phyloP scores from a whole-genome alignment of 805 yeast genomes.

The Kodamaea laetipori region DNA sequence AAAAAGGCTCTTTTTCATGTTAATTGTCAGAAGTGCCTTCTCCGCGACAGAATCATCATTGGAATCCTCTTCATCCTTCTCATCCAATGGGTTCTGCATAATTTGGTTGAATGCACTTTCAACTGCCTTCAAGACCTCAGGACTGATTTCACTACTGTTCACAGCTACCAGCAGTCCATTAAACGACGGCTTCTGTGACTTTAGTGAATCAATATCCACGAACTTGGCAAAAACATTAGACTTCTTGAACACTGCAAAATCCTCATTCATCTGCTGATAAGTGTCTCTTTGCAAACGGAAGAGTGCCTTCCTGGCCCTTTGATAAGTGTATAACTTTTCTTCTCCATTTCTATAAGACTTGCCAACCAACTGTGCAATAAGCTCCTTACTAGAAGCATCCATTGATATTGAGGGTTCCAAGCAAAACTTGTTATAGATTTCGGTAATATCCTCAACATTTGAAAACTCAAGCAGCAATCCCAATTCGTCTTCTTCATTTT shows the following conservation, averaged over 20 bases:
- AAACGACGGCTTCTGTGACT: constrained; percentile 1
- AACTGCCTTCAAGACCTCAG: constrained; percentile 57
- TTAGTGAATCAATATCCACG: constrained; percentile 10
- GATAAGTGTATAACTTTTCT: constrained; percentile 34
- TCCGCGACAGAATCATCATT: constrained; percentile 1
- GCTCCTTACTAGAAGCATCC: constrained; percentile 11
- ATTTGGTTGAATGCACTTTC: constrained; percentile 69
- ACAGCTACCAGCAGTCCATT: neutral
- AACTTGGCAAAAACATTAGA: constrained; percentile 56
- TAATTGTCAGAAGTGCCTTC: constrained; percentile 12
- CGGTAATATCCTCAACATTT: constrained; percentile 54
- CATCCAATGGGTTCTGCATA: constrained; percentile 32
- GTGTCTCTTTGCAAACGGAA: constrained; percentile 58
- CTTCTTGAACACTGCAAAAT: constrained; percentile 58
- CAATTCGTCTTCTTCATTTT: constrained; percentile 33
- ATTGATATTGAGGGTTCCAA: constrained; percentile 1
- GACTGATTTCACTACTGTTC: constrained; percentile 24
- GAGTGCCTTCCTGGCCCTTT: constrained; percentile 59
- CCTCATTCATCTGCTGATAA: constrained; percentile 52
- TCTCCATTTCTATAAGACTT: constrained; percentile 4
- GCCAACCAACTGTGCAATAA: constrained; percentile 10
- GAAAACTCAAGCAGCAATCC: constrained; percentile 44
- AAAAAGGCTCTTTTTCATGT: constrained; percentile 20
- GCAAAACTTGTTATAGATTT: constrained; percentile 45
- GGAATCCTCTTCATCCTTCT: constrained; percentile 3